Conservation (phyloP, 2,329 filamentous ascomycete genomes). For the Ophiostoma sp. region DNA sequence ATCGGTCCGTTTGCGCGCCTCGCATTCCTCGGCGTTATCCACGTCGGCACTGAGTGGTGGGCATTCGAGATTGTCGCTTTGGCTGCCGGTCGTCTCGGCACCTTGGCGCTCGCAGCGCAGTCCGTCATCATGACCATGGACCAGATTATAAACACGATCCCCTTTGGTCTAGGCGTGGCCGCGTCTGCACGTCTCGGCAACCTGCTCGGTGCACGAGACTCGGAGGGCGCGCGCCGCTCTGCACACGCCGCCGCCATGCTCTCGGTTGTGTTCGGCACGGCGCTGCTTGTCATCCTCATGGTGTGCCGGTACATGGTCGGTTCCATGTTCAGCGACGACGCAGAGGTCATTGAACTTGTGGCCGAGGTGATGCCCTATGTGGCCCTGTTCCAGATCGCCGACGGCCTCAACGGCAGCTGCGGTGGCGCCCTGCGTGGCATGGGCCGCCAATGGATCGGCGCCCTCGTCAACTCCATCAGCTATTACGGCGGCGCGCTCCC, state of each 20-base stretch:
- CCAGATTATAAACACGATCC: conserved; percentile 78
- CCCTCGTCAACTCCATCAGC: conserved; percentile 71
- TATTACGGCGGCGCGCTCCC: conserved; percentile 81
- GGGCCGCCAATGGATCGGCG: conserved; percentile 81
- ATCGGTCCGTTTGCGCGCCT: conserved; percentile 66
- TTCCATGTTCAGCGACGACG: conserved; percentile 74
- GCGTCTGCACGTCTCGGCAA: conserved; percentile 74
- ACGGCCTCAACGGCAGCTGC: conserved; percentile 79
- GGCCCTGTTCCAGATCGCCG: conserved; percentile 83
- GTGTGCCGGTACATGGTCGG: conserved; percentile 67
- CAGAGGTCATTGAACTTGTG: conserved; percentile 64
- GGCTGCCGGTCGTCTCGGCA: conserved; percentile 73
- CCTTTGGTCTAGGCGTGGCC: conserved; percentile 80
- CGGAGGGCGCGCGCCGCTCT: conserved; percentile 61
- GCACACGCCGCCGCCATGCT: conserved; percentile 71
- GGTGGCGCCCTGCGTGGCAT: conserved; percentile 76
- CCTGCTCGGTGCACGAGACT: conserved; percentile 63
- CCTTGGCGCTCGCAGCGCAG: conserved; percentile 73
- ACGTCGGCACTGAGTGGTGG: conserved; percentile 92
- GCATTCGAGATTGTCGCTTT: conserved; percentile 87
- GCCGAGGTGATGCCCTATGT: conserved; percentile 77
- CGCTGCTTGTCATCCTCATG: conserved; percentile 66
- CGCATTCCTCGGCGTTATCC: conserved; percentile 68
- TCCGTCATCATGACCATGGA: conserved; percentile 87
- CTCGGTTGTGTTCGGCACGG: conserved; percentile 60